These are phyloP conservation scores for Pleurozium schreberi DNA, from an alignment of 225 moss, liverwort and hornwort genomes.

Conservation along the genomic window DNA sequence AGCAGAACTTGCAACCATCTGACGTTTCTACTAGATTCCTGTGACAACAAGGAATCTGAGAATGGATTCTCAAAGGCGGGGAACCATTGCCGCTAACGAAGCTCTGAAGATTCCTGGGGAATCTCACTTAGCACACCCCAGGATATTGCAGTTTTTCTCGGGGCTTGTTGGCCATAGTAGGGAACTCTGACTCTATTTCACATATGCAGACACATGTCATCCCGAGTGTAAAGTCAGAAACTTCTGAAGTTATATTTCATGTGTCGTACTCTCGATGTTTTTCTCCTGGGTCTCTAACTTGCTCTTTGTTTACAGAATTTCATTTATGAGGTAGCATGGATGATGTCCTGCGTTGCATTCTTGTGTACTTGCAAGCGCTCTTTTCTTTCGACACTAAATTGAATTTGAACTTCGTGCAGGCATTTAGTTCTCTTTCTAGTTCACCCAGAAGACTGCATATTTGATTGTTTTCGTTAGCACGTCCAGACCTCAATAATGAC, in stretches of 20 bases:
- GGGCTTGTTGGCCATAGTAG: slow-evolving; percentile 9
- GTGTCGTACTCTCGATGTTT: background rate
- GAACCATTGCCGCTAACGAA: background rate
- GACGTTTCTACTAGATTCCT: background rate
- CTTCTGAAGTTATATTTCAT: background rate
- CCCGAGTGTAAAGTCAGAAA: slow-evolving; percentile 15
- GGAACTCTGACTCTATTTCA: background rate
- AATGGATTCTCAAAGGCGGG: background rate
- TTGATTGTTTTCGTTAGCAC: too few relatives aligned
- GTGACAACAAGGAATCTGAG: background rate
- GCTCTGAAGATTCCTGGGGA: slow-evolving; percentile 28
- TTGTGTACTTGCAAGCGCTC: background rate
- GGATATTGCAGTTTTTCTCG: slow-evolving; percentile 16
- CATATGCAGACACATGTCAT: background rate
- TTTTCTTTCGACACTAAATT: background rate
- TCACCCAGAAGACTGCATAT: background rate
- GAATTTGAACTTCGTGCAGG: background rate
- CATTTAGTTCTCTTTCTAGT: background rate
- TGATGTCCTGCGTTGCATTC: background rate
- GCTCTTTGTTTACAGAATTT: background rate
- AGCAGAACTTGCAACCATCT: background rate
- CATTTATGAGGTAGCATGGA: background rate
- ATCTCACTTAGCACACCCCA: background rate
- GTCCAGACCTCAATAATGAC: background rate
- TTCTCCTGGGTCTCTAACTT: background rate